A percentile compares a stretch with the other conserved stretches of the same genome.
Evolutionary conservation across 805 yeast species (phyloP).

Genomic region (Saturnispora ahearnii): DNA sequence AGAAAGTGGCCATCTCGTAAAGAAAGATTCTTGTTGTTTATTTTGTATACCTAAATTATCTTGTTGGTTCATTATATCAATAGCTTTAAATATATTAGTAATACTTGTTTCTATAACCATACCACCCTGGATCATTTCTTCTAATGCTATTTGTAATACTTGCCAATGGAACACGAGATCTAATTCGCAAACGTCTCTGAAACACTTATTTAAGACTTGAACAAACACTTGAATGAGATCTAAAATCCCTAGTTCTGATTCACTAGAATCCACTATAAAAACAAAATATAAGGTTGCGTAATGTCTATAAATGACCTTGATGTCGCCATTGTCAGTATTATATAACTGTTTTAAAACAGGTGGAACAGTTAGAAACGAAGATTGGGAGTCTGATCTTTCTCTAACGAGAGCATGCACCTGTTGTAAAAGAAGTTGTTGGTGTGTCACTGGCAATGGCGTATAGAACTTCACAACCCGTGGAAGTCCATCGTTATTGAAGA

Average conservation of each 20-base stretch:
- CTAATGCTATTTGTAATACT: constrained; percentile 80
- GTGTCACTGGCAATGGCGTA: constrained; percentile 77
- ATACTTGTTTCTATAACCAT: constrained; percentile 95
- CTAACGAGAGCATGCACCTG: constrained; percentile 77
- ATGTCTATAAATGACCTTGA: constrained; percentile 85
- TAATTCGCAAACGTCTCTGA: constrained; percentile 88
- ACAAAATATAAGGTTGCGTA: constrained; percentile 96
- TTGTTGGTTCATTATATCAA: constrained; percentile 61
- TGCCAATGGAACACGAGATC: constrained; percentile 99
- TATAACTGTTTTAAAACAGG: constrained; percentile 36
- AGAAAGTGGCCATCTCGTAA: constrained; percentile 3
- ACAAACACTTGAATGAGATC: constrained; percentile 96
- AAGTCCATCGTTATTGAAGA: constrained; percentile 74
- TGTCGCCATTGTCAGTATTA: constrained; percentile 51
- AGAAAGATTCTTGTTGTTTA: not conserved
- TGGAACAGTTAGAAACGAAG: constrained; percentile 87
- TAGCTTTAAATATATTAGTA: constrained; percentile 68
- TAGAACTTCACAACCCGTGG: constrained; percentile 89
- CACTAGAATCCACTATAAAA: constrained; percentile 92
- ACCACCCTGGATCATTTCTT: constrained; percentile 93
- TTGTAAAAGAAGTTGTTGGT: constrained; percentile 69
- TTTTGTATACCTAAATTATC: constrained; percentile 13
- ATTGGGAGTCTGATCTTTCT: constrained; percentile 62
- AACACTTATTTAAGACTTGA: constrained; percentile 87
- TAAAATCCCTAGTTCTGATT: constrained; percentile 84